phyloP scores from a whole-genome alignment of 2,329 filamentous ascomycete genomes.

The Paracoccidioides brasiliensis region DNA sequence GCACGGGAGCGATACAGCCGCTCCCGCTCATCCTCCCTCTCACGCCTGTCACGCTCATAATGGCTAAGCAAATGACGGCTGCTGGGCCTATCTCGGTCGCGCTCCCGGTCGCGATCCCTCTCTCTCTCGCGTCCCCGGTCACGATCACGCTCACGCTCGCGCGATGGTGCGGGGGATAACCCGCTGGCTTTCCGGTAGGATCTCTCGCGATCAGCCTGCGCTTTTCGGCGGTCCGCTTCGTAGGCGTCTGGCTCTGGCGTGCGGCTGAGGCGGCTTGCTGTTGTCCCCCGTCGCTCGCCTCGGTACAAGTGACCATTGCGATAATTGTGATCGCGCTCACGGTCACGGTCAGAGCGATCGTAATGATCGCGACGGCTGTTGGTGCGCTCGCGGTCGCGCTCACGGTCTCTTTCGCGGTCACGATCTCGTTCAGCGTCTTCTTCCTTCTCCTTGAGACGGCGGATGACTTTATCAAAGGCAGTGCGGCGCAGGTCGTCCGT shows the following conservation, averaged over 20 bases:
- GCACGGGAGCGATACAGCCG: conserved; percentile 70
- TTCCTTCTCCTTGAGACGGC: conserved; percentile 80
- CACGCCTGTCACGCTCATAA: conserved; percentile 65
- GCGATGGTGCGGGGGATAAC: conserved; percentile 37
- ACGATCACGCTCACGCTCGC: conserved; percentile 27
- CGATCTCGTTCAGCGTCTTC: conserved; percentile 58
- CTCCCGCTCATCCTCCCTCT: conserved; percentile 83
- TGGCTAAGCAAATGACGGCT: conserved; percentile 22
- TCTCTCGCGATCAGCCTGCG: conserved; percentile 84
- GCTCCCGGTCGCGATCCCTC: conserved; percentile 29
- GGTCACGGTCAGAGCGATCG: conserved; percentile 42
- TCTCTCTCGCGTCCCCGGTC: conserved; percentile 16
- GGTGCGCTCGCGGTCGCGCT: conserved; percentile 42
- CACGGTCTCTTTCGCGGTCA: conserved; percentile 43
- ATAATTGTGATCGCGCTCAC: conserved; percentile 38
- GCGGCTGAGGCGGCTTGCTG: conserved; percentile 53
- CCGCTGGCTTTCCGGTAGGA: conserved; percentile 75
- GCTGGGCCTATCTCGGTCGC: conserved; percentile 30
- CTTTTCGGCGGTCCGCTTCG: conserved; percentile 86
- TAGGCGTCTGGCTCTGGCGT: conserved; percentile 90
- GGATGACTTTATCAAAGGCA: conserved; percentile 85
- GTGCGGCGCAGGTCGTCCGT: conserved; percentile 69
- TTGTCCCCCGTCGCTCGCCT: conserved; percentile 25
- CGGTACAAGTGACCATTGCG: conserved; percentile 31
- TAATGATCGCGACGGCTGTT: conserved; percentile 20